Percentiles rank a stretch among this genome's conserved stretches.
Conservation (phyloP, 768 basidiomycete genomes). For the Gloeophyllum trabeum region DNA sequence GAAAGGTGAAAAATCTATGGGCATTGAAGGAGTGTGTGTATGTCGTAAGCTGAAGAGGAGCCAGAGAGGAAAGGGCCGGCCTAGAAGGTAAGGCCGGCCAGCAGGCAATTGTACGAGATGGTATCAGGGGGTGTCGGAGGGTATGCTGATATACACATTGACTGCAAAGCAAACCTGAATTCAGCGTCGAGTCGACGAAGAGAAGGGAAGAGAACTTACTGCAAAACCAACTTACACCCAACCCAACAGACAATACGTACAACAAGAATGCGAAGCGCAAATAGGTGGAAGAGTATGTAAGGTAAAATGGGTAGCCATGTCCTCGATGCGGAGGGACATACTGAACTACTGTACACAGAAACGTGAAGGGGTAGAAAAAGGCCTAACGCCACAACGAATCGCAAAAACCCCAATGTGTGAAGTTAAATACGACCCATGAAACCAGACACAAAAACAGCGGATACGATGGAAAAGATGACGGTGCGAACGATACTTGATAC, state of each 20-base stretch:
- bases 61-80: too few species aligned
- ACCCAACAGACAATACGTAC: neutral
- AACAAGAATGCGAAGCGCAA: neutral
- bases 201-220: neutral
- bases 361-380: neutral
- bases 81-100: too few species aligned
- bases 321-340: neutral
- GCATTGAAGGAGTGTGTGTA: neutral
- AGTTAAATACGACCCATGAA: neutral
- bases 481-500: neutral
- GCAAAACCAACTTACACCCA: neutral
- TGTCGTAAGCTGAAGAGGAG: neutral
- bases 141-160: neutral
- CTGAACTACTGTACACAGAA: neutral
- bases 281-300: neutral
- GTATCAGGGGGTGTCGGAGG: constrained; percentile 5
- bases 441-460: too few species aligned
- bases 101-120: constrained; percentile 1
- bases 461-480: neutral
- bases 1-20: neutral
- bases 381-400: neutral
- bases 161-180: neutral
- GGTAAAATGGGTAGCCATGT: neutral
- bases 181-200: neutral
- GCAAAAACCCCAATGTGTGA: neutral